phyloP scores from a whole-genome alignment of 441 rosid species.

The Brassica balearica region DNA sequence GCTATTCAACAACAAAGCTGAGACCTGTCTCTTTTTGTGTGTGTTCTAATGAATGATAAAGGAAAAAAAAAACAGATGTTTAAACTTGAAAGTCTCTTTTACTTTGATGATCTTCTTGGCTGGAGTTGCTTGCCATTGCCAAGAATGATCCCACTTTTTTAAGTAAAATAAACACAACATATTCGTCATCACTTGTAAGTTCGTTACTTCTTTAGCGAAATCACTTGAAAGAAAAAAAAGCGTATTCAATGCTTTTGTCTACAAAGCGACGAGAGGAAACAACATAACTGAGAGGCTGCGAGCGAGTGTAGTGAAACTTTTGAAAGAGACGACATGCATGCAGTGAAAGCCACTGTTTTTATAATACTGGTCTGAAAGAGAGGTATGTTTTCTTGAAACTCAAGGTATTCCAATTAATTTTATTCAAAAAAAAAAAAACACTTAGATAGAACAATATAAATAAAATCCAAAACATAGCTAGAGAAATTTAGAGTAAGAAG shows the following conservation, averaged over 20 bases:
- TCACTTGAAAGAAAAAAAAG: too few relatives aligned
- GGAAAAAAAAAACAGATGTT: slow-evolving; percentile 1
- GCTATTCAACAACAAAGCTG: slow-evolving; percentile 48
- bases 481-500: background rate
- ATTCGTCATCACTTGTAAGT: too few relatives aligned
- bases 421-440: background rate
- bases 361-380: background rate
- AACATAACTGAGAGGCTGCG: too few relatives aligned
- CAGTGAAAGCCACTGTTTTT: background rate
- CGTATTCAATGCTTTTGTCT: too few relatives aligned
- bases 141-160: background rate
- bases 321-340: background rate
- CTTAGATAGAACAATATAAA: background rate
- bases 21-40: background rate
- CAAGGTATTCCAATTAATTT: background rate
- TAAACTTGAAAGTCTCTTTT: slow-evolving; percentile 5
- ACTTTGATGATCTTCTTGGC: slow-evolving; percentile 12
- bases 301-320: background rate
- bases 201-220: too few relatives aligned
- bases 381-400: background rate
- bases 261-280: too few relatives aligned
- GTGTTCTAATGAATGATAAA: slow-evolving; percentile 11
- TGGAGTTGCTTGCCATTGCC: slow-evolving; percentile 10
- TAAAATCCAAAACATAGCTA: slow-evolving; percentile 1
- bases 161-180: background rate